These are phyloP conservation scores for Amanita rubescens DNA, from an alignment of 768 basidiomycete genomes.

Conservation along the genomic window DNA sequence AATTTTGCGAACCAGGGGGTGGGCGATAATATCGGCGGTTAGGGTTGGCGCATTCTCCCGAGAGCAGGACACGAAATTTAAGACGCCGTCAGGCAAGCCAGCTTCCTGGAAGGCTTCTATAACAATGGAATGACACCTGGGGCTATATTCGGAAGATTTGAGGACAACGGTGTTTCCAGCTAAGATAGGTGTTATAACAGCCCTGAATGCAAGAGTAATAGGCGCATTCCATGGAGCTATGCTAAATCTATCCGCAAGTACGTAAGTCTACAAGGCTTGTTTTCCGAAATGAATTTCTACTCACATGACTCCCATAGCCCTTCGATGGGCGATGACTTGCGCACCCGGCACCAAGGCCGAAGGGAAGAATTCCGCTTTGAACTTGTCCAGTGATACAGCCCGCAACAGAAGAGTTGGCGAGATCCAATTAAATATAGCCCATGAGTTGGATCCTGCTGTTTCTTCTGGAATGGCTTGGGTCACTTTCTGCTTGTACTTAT, in stretches of 20 bases:
- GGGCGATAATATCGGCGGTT: conserved; percentile 46
- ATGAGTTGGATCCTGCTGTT: conserved; percentile 26
- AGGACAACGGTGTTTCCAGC: conserved; percentile 53
- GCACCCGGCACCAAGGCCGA: conserved; percentile 36
- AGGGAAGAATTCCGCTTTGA: conserved; percentile 37
- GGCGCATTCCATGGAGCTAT: conserved; percentile 56
- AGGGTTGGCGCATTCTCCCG: conserved; percentile 33
- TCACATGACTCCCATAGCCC: conserved; percentile 48
- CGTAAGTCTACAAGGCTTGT: background rate
- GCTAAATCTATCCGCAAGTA: conserved; percentile 31
- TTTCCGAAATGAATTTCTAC: conserved; percentile 10
- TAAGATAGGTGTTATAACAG: conserved; percentile 37
- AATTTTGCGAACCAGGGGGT: conserved; percentile 44
- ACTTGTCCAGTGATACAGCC: conserved; percentile 25
- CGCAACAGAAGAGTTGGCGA: conserved; percentile 20
- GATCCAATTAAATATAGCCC: conserved; percentile 21
- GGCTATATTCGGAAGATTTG: conserved; percentile 44
- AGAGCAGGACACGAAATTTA: conserved; percentile 48
- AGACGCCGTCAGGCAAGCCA: conserved; percentile 51
- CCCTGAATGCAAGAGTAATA: conserved; percentile 34
- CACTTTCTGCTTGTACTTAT: conserved; percentile 32
- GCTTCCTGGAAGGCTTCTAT: conserved; percentile 46
- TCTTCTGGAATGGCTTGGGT: conserved; percentile 28
- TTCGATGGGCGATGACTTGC: conserved; percentile 34
- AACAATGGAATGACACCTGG: conserved; percentile 37